Evolutionary conservation across 768 basidiomycete genomes (phyloP).

Genomic region (Arthromyces matolae): DNA sequence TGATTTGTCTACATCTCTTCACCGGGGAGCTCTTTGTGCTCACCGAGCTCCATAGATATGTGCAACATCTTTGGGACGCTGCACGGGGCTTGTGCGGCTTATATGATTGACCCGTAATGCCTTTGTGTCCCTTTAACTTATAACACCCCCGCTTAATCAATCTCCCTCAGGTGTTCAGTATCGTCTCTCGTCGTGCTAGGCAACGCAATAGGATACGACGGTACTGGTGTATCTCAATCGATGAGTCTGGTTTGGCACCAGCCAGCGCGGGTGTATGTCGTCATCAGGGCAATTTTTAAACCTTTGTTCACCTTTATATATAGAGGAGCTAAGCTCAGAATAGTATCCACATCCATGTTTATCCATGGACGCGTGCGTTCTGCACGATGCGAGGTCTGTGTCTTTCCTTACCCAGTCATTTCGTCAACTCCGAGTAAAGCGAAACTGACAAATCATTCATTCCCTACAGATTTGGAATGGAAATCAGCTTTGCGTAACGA

Average conservation of each 20-base stretch:
- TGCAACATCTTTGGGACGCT: constrained; percentile 43
- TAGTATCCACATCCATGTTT: constrained; percentile 39
- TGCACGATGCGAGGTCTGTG: constrained; percentile 41
- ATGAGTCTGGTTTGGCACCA: constrained; percentile 51
- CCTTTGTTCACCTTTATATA: background rate
- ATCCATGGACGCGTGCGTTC: constrained; percentile 39
- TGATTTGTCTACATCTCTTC: background rate
- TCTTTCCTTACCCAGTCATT: background rate
- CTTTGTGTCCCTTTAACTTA: background rate
- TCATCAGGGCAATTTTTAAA: constrained; percentile 1
- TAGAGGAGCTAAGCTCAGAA: constrained; percentile 40
- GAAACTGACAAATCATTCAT: constrained; percentile 4
- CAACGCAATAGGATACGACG: constrained; percentile 33
- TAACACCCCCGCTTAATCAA: background rate
- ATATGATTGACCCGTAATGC: constrained; percentile 54
- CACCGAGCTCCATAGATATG: constrained; percentile 43
- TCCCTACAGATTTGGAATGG: constrained; percentile 37
- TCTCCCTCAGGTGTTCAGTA: constrained; percentile 35
- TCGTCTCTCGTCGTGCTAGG: constrained; percentile 42
- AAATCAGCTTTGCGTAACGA: constrained; percentile 41
- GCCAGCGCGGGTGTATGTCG: constrained; percentile 34
- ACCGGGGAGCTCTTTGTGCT: background rate
- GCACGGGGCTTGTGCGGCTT: constrained; percentile 57
- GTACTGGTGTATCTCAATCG: constrained; percentile 45
- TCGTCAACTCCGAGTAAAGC: too few species aligned